Percentiles rank a stretch among this genome's conserved stretches.
These are phyloP conservation scores for Suillus placidus DNA, from an alignment of 768 basidiomycete species.

Conservation along the genomic window DNA sequence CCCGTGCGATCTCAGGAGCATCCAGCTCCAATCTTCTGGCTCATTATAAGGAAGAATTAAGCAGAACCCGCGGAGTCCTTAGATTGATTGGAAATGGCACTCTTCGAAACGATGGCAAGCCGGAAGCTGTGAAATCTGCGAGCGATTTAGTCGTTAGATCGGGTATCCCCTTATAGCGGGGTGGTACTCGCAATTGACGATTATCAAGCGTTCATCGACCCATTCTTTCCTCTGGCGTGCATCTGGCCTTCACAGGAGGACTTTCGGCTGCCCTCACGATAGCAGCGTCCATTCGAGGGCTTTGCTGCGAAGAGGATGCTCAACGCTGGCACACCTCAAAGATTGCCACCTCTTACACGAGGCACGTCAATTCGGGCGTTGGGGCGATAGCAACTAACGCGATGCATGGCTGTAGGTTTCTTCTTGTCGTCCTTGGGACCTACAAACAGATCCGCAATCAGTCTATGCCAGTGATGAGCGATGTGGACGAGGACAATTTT, in stretches of 20 bases:
- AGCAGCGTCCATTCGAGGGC: slow-evolving; percentile 43
- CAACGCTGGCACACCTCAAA: slow-evolving; percentile 58
- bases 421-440: slow-evolving; percentile 71
- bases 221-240: slow-evolving; percentile 57
- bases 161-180: background rate
- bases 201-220: background rate
- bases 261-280: slow-evolving; percentile 60
- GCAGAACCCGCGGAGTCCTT: background rate
- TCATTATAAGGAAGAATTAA: background rate
- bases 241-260: slow-evolving; percentile 64
- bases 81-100: background rate
- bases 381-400: background rate
- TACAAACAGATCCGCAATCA: slow-evolving; percentile 73
- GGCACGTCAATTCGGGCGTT: slow-evolving; percentile 34
- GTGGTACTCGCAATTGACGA: background rate
- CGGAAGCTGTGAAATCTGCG: background rate
- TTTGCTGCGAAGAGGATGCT: slow-evolving; percentile 43
- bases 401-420: slow-evolving; percentile 39
- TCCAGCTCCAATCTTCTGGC: background rate
- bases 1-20: background rate
- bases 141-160: too few relatives aligned
- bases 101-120: background rate
- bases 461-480: slow-evolving; percentile 43
- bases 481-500: background rate
- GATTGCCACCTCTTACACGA: slow-evolving; percentile 59